A percentile compares a stretch with the other conserved stretches of the same genome.
These are phyloP conservation scores for Crithidia thermophila DNA, from an alignment of 208 protist genomes.

Conservation along the genomic window DNA sequence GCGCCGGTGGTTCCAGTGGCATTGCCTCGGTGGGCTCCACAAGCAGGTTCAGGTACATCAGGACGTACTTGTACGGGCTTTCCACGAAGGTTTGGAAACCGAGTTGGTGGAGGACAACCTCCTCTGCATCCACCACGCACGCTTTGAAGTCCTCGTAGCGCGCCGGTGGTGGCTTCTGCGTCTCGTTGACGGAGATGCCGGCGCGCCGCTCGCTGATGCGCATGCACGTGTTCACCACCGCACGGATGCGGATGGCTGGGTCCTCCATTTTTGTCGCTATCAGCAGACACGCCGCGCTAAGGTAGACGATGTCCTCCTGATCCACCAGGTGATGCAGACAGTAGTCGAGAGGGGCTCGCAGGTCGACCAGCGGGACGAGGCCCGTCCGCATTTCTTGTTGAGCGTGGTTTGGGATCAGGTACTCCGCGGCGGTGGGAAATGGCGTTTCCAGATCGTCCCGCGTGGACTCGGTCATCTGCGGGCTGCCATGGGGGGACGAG, in stretches of 20 bases:
- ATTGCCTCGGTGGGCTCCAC: constrained; percentile 20
- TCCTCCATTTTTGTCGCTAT: constrained; percentile 81
- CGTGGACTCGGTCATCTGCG: constrained; percentile 1
- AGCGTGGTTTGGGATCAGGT: constrained; percentile 58
- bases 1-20: not conserved
- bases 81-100: constrained; percentile 89
- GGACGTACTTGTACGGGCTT: constrained; percentile 74
- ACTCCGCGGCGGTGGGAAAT: constrained; percentile 34
- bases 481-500: not conserved
- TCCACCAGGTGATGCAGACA: constrained; percentile 61
- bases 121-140: constrained; percentile 74
- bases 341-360: constrained; percentile 79
- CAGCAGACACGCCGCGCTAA: constrained; percentile 80
- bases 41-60: constrained; percentile 68
- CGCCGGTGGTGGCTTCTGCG: constrained; percentile 18
- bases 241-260: constrained; percentile 48
- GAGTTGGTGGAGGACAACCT: constrained; percentile 67
- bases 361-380: constrained; percentile 56
- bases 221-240: constrained; percentile 66
- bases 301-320: constrained; percentile 74
- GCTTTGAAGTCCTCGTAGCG: constrained; percentile 74
- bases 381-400: constrained; percentile 47
- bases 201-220: constrained; percentile 57
- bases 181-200: constrained; percentile 24
- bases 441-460: not conserved